Evolutionary conservation across 352 stramenopile genomes (phyloP).

Genomic region (Phytophthora capsici): DNA sequence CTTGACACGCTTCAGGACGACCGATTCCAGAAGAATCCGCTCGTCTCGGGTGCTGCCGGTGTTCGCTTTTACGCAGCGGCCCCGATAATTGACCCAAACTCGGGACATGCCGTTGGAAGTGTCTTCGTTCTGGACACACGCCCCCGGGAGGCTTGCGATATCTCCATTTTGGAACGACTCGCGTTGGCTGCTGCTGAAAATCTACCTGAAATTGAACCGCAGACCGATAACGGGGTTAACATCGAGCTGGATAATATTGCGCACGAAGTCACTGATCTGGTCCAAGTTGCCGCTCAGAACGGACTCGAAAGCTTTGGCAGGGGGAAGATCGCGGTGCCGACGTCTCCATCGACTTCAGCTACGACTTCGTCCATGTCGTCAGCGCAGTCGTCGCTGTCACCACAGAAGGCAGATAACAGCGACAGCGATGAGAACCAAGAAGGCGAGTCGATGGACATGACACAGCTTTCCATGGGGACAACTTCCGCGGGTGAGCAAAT

Average conservation of each 20-base stretch:
- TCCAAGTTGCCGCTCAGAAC: constrained; percentile 11
- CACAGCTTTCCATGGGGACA: constrained; percentile 37
- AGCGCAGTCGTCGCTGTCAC: constrained; percentile 1
- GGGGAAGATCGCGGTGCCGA: constrained; percentile 13
- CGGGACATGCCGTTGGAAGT: constrained; percentile 66
- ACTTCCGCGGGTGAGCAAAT: constrained; percentile 49
- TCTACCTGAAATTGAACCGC: constrained; percentile 32
- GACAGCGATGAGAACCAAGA: constrained; percentile 6
- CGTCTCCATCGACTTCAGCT: constrained; percentile 30
- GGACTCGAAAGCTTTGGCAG: constrained; percentile 22
- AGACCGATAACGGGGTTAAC: constrained; percentile 8
- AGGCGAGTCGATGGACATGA: constrained; percentile 27
- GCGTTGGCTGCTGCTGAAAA: constrained; percentile 67
- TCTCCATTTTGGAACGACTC: constrained; percentile 73
- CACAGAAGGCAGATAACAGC: constrained; percentile 13
- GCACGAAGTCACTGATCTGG: constrained; percentile 2
- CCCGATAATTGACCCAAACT: constrained; percentile 68
- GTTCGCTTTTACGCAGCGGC: constrained; percentile 95
- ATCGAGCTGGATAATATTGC: constrained; percentile 6
- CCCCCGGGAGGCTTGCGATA: constrained; percentile 70
- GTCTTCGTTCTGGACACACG: constrained; percentile 88
- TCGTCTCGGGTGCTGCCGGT: constrained; percentile 87
- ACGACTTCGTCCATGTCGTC: constrained; percentile 42
- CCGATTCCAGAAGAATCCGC: constrained; percentile 88
- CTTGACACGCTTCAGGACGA: constrained; percentile 90